Base-by-base conservation (phyloP, 106 monocot genomes). In the Agapanthus africanus region DNA sequence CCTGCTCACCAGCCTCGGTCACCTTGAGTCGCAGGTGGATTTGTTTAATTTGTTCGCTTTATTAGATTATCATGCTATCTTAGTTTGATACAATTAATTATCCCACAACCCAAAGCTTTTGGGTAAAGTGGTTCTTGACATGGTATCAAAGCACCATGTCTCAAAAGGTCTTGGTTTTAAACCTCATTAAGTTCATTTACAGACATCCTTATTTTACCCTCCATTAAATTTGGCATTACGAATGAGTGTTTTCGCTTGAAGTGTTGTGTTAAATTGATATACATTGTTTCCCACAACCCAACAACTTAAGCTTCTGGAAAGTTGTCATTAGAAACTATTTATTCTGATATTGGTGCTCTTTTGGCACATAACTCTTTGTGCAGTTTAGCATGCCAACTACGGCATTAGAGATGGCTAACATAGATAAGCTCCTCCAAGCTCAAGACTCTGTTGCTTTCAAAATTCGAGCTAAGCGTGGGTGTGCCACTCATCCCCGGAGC, bases 1-100 rank as follows among this genome's bases (percentile, higher is more conserved):
- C 49, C 60, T 86, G 10, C 70, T 78, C 38, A 39, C 70, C 26
- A 52, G 67, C 63, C 74, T 92, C 35, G 74, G 76, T 59, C 81
- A 73, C 71, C 60, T 82, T 19, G 86, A 87, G 40, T 86, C 89
- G 50, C 86, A 87, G 79, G 87, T 87, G 75, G 26, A 27, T n/a
- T n/a, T n/a, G n/a, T n/a, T n/a, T n/a, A n/a, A n/a, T n/a, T n/a
- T n/a, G n/a, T n/a, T n/a, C n/a, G n/a, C n/a, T n/a, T n/a, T n/a
- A n/a, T n/a, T n/a, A n/a, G n/a, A n/a, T n/a, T n/a, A n/a, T n/a
- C n/a, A n/a, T n/a, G n/a, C n/a, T n/a, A n/a, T n/a, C n/a, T n/a
- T n/a, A n/a, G n/a, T n/a, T n/a, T n/a, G n/a, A n/a, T n/a, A n/a
- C n/a, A n/a, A n/a, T n/a, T n/a, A n/a, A n/a, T n/a, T n/a, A n/a